Conservation (phyloP, 148 eudicot species). For the Chenopodium album region DNA sequence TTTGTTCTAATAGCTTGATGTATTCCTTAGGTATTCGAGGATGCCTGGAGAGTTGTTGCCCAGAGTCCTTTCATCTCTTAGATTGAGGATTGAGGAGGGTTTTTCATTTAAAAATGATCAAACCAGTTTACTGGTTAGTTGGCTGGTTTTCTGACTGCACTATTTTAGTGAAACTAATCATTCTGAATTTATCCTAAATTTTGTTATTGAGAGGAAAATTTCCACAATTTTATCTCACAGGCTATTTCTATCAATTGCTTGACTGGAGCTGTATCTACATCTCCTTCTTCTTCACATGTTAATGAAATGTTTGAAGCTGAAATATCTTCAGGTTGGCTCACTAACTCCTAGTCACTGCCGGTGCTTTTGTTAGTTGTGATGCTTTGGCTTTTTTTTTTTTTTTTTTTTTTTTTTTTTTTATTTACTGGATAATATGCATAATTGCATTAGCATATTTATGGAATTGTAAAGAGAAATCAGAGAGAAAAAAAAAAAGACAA, state of each 20-base stretch:
- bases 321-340: conserved; percentile 57
- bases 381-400: neutral
- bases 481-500: neutral
- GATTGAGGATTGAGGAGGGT: conserved; percentile 59
- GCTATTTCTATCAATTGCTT: conserved; percentile 72
- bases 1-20: neutral
- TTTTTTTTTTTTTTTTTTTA: too few species aligned
- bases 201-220: neutral
- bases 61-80: conserved; percentile 65
- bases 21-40: conserved; percentile 67
- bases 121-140: conserved; percentile 72
- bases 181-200: conserved; percentile 1
- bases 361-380: neutral
- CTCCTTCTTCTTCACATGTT: conserved; percentile 70
- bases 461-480: neutral
- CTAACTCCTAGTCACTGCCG: conserved; percentile 7
- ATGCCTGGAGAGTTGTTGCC: conserved; percentile 82
- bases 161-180: neutral
- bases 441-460: neutral
- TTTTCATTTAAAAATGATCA: conserved; percentile 66
- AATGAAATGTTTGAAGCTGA: conserved; percentile 66
- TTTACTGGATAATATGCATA: neutral
- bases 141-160: neutral
- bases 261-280: conserved; percentile 68
- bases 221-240: conserved; percentile 36